Conservation (phyloP, 352 stramenopile genomes). For the Phytophthora tentaculata region DNA sequence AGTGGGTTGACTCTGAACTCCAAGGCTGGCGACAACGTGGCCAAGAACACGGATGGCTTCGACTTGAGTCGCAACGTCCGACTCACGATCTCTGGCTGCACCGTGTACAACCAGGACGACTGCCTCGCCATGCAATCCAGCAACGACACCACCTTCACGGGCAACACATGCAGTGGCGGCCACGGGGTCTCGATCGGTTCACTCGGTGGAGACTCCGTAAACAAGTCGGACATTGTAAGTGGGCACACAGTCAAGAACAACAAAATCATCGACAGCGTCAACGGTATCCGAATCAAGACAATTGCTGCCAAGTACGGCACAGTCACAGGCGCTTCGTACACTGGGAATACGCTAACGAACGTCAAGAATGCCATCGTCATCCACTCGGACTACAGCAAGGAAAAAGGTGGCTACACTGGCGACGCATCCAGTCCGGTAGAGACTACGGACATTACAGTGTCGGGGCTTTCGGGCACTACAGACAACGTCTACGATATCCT, state of each 20-base stretch:
- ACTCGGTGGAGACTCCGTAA: slow-evolving; percentile 28
- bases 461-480: slow-evolving; percentile 33
- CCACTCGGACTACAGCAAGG: slow-evolving; percentile 38
- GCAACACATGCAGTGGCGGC: slow-evolving; percentile 33
- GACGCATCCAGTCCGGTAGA: slow-evolving; percentile 32
- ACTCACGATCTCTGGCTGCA: slow-evolving; percentile 41
- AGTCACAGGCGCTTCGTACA: slow-evolving; percentile 25
- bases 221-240: slow-evolving; percentile 31
- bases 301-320: slow-evolving; percentile 20
- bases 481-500: slow-evolving; percentile 41
- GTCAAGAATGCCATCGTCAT: slow-evolving; percentile 40
- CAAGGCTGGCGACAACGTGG: slow-evolving; percentile 25
- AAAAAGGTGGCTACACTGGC: slow-evolving; percentile 37
- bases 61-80: slow-evolving; percentile 37
- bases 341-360: slow-evolving; percentile 27
- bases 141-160: slow-evolving; percentile 33
- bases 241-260: slow-evolving; percentile 39
- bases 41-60: slow-evolving; percentile 37
- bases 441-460: slow-evolving; percentile 38
- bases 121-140: slow-evolving; percentile 41
- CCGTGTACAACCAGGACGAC: slow-evolving; percentile 43
- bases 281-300: slow-evolving; percentile 35
- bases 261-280: slow-evolving; percentile 39
- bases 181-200: slow-evolving; percentile 42
- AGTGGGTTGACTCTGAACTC: slow-evolving; percentile 34